Evolutionary conservation across 306 rosid genomes (phyloP), one percentile per base, ranked within the genome.

Genomic region (Acacia crassicarpa): DNA sequence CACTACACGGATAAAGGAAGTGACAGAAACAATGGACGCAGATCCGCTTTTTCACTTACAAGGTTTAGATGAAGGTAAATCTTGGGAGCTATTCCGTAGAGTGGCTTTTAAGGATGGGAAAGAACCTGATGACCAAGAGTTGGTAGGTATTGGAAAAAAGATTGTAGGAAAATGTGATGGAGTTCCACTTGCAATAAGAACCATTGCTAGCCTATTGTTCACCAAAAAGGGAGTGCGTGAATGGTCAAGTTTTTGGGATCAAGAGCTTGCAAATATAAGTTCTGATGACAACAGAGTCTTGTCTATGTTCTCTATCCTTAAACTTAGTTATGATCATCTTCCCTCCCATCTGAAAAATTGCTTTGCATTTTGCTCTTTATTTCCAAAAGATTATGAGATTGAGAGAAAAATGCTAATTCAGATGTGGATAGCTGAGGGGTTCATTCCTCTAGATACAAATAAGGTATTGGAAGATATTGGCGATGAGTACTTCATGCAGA

Each of bases 171-270:
- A 78, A 23, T 84, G 83, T 35, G 3, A 0, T 12, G 80, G 80
- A 65, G 46, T 81, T 4, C 84, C 80, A 0, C 87, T 88, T 38
- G 80, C 80, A 15, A 78, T 88, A 43, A 69, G 75, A 27, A 69
- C 61, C 33, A 27, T 85, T 27, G 86, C 85, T 38, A 76, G 86
- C 69, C 81, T 80, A 35, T 76, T 88, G 75, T 85, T 53, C 23
- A 53, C 1, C 1, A 38, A 19, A 44, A 61, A 0, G 32, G 30
- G 5, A 40, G 38, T 33, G 30, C 30, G 0, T 54, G 51, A 62
- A 0, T 83, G 86, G 86, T 49, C 25, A 25, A 19, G 35, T 23
- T 63, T 78, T 1, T 78, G 74, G 58, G 46, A 83, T 19, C 43
- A 19, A 30, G 82, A 59, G 3, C 38, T 77, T n/a, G 2, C n/a